These are phyloP conservation scores for Fistulina hepatica DNA, from an alignment of 1,284 basidiomycete genomes.

Conservation along the genomic window DNA sequence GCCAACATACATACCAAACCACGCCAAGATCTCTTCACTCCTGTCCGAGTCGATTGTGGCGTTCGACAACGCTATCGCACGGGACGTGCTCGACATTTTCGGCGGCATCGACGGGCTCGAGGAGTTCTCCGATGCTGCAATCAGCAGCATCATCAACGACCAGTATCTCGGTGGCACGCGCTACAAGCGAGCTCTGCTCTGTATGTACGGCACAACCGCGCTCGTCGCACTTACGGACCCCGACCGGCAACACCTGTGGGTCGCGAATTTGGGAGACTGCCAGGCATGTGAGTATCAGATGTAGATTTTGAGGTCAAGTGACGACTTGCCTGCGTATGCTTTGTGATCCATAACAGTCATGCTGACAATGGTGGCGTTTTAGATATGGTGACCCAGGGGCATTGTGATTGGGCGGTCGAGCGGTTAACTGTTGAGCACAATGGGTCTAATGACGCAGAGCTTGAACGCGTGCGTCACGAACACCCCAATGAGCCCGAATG, in stretches of 20 bases:
- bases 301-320: neutral
- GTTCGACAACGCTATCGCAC: constrained; percentile 57
- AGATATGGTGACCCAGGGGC: constrained; percentile 41
- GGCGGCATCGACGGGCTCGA: constrained; percentile 41
- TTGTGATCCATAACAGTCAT: no score
- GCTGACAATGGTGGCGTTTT: no score
- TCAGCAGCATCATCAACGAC: constrained; percentile 50
- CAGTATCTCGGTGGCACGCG: constrained; percentile 45
- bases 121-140: constrained; percentile 40
- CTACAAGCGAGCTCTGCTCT: constrained; percentile 50
- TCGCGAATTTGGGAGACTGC: constrained; percentile 64
- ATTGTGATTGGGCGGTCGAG: constrained; percentile 41
- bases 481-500: constrained; percentile 58
- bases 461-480: constrained; percentile 43
- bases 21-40: constrained; percentile 38
- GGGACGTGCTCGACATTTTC: constrained; percentile 52
- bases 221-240: constrained; percentile 60
- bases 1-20: constrained; percentile 19
- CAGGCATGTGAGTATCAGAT: constrained; percentile 41
- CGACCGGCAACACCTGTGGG: constrained; percentile 51
- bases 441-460: constrained; percentile 46
- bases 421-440: constrained; percentile 52
- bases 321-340: no score
- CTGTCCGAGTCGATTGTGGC: constrained; percentile 45
- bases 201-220: constrained; percentile 66